These are phyloP conservation scores for Hericium rajendrae DNA, from an alignment of 768 basidiomycete genomes.

Conservation along the genomic window DNA sequence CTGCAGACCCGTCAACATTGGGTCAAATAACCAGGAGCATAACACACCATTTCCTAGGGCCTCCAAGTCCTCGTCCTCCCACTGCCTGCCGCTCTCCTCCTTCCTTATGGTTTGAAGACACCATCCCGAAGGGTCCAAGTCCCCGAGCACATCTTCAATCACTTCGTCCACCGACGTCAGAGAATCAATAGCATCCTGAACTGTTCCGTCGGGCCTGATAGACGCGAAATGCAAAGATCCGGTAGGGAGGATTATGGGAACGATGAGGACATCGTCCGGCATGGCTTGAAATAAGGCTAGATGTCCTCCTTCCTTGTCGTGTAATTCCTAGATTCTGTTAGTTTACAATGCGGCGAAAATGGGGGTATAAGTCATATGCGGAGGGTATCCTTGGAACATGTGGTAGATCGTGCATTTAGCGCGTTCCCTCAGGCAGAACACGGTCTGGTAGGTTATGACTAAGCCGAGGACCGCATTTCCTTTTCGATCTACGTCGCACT, in stretches of 20 bases:
- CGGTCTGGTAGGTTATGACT: background rate
- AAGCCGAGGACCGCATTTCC: background rate
- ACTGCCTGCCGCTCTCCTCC: slow-evolving; percentile 48
- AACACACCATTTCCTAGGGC: slow-evolving; percentile 51
- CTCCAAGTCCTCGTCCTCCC: slow-evolving; percentile 67
- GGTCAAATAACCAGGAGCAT: background rate
- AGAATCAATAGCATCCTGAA: slow-evolving; percentile 48
- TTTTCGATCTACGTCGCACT: background rate
- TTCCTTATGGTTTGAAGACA: slow-evolving; percentile 54
- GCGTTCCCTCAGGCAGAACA: background rate
- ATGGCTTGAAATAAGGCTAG: slow-evolving; percentile 18
- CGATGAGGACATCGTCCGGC: slow-evolving; percentile 36
- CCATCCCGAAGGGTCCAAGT: slow-evolving; percentile 53
- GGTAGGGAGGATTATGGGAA: slow-evolving; percentile 50
- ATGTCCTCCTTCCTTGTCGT: background rate
- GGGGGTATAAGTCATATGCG: background rate
- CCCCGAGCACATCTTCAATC: slow-evolving; percentile 44
- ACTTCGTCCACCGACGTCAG: slow-evolving; percentile 41
- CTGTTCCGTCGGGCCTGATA: slow-evolving; percentile 41
- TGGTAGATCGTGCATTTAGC: background rate
- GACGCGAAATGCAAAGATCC: slow-evolving; percentile 57
- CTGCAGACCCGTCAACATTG: slow-evolving; percentile 27
- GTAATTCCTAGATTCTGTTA: too few species aligned
- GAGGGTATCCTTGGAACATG: background rate
- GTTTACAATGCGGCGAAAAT: background rate